These are phyloP conservation scores for Gossypium trilobum DNA, from an alignment of 441 rosid genomes.

Conservation along the genomic window DNA sequence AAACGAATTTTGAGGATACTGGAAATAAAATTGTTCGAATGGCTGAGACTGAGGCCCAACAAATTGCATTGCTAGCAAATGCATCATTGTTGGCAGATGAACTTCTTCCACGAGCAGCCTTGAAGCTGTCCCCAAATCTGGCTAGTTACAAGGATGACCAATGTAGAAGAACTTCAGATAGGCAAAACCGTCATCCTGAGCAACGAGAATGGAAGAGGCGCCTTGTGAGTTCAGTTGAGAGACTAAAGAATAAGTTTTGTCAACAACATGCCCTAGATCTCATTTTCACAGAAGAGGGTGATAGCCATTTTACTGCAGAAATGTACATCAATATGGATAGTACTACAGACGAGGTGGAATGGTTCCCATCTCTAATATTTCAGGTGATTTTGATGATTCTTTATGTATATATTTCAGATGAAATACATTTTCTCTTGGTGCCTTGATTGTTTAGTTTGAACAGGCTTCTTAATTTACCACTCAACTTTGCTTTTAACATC, in stretches of 20 bases:
- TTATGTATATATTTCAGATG: conserved; percentile 67
- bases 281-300: conserved; percentile 94
- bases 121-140: conserved; percentile 73
- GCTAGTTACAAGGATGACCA: conserved; percentile 54
- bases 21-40: conserved; percentile 76
- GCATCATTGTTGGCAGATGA: conserved; percentile 96
- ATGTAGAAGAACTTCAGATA: conserved; percentile 62
- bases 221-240: conserved; percentile 72
- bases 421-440: background rate
- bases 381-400: conserved; percentile 45
- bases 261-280: conserved; percentile 94
- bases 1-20: conserved; percentile 66
- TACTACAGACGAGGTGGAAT: conserved; percentile 58
- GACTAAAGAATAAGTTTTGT: conserved; percentile 82
- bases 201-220: conserved; percentile 98
- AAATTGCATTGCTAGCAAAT: conserved; percentile 92
- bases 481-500: background rate
- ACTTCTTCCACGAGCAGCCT: conserved; percentile 93
- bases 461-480: background rate
- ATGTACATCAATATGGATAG: conserved; percentile 80
- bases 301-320: conserved; percentile 78
- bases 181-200: conserved; percentile 94
- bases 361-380: conserved; percentile 85
- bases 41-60: conserved; percentile 94
- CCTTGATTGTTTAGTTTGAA: background rate